Evolutionary conservation across 345 rosid genomes (phyloP), one percentile per base, ranked within the genome.

Genomic region (Eucalyptus erythrocorys): DNA sequence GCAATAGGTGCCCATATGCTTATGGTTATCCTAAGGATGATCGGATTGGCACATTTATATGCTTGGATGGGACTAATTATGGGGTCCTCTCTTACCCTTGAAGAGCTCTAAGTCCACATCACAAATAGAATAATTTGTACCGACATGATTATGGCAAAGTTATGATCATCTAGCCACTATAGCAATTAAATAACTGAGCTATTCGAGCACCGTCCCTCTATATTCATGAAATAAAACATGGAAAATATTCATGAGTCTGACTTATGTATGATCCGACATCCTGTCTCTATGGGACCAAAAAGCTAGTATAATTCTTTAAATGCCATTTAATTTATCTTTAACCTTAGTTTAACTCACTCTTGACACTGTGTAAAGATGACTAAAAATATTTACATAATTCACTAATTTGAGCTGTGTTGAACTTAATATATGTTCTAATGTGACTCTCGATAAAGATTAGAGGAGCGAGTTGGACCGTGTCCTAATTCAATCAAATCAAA

Each of bases 131-230:
- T 32, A 8, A 68, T 68, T 37, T 68, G 12, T 1, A 68, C 6
- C 12, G 3, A 68, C 24, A 32, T 8, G 12, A 68, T 8, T 5
- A 32, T 15, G 3, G 2, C 0, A 27, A 37, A 64, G 37, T 14
- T n/a, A n/a, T 32, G 37, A 34, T 16, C 80, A 68, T 68, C 57
- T 51, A 51, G 57, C 57, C 13, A 8, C 21, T 0, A 3, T 34
- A 68, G 42, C 42, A 16, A 34, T 16, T 68, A 15, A 7, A 7
- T 14, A 66, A 66, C 2, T 0, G 6, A 68, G 80, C 42, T 32
- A 16, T 68, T 68, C 5, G 24, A 68, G 79, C 42, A 16, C 6
- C 24, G 2, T 68, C 22, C 10, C 22, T 68, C 3, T 34, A 3
- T 68, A 68, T 68, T 34, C 4, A 34, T 17, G 42, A 68, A 3